Percentiles rank a stretch among this genome's conserved stretches.
Conservation (phyloP, 2,329 filamentous ascomycete genomes). For the Sarocladium oryzae region DNA sequence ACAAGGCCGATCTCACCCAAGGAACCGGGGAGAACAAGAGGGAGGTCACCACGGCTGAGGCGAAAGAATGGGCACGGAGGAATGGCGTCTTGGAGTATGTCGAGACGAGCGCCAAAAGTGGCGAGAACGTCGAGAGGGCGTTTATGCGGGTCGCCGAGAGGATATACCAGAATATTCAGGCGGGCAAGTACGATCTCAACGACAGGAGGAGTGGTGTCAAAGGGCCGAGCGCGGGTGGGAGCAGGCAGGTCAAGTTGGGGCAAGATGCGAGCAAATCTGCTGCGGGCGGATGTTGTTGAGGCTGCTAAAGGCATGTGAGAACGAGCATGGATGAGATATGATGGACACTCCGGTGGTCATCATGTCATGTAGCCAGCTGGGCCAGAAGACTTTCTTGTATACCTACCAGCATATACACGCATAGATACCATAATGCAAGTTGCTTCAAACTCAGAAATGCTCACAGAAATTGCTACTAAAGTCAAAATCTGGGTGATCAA, state of each 20-base stretch:
- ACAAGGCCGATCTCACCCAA: slow-evolving; percentile 79
- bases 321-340: too few relatives aligned
- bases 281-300: slow-evolving; percentile 44
- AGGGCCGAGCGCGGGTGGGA: slow-evolving; percentile 49
- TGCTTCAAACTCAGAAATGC: background rate
- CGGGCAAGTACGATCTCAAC: slow-evolving; percentile 89
- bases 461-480: too few relatives aligned
- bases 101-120: slow-evolving; percentile 93
- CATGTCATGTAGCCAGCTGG: too few relatives aligned
- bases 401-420: background rate
- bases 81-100: slow-evolving; percentile 92
- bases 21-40: slow-evolving; percentile 48
- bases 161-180: slow-evolving; percentile 96
- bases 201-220: slow-evolving; percentile 91
- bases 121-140: slow-evolving; percentile 86
- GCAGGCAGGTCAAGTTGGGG: slow-evolving; percentile 38
- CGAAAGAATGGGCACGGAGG: slow-evolving; percentile 77
- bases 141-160: slow-evolving; percentile 91
- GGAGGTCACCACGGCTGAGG: slow-evolving; percentile 76
- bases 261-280: slow-evolving; percentile 30
- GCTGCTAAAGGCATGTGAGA: too few relatives aligned
- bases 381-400: background rate
- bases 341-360: too few relatives aligned
- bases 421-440: background rate
- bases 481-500: too few relatives aligned